Evolutionary conservation across 1,139 yeast species (phyloP).

Genomic region (Suhomyces anneliseae): DNA sequence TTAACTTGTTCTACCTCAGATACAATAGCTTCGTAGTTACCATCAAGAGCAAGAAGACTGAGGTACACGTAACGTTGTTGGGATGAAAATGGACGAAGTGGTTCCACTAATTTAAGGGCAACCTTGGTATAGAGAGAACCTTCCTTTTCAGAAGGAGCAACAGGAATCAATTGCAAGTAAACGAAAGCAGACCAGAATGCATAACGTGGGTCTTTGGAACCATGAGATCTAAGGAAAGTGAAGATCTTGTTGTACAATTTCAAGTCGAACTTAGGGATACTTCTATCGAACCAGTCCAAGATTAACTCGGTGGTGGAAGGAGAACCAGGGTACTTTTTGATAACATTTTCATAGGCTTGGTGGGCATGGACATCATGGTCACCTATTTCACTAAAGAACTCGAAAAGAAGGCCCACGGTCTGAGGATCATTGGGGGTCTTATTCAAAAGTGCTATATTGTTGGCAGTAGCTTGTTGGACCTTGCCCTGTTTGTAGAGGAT

Average conservation of each 20-base stretch:
- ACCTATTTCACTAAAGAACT: conserved; percentile 26
- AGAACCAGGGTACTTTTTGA: conserved; percentile 49
- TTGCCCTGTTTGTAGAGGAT: conserved; percentile 46
- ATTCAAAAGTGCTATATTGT: conserved; percentile 41
- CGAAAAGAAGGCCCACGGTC: conserved; percentile 48
- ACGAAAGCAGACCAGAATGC: conserved; percentile 16
- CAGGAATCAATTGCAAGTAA: conserved; percentile 11
- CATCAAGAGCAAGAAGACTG: conserved; percentile 40
- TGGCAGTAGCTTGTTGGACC: conserved; percentile 41
- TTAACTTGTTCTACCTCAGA: conserved; percentile 23
- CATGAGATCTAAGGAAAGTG: conserved; percentile 9
- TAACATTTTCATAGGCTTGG: conserved; percentile 54
- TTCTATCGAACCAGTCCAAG: conserved; percentile 49
- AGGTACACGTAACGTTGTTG: conserved; percentile 63
- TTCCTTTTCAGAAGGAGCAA: conserved; percentile 29
- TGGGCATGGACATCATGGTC: conserved; percentile 39
- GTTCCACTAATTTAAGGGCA: conserved; percentile 54
- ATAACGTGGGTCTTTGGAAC: conserved; percentile 9
- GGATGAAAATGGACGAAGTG: conserved; percentile 23
- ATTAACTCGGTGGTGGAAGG: conserved; percentile 29
- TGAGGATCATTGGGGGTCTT: conserved; percentile 56
- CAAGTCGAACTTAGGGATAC: conserved; percentile 35
- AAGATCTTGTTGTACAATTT: conserved; percentile 13
- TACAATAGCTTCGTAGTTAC: conserved; percentile 30
- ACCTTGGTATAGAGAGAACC: conserved; percentile 52